Conservation (phyloP, 768 basidiomycete species). For the Wakefieldia striispora region DNA sequence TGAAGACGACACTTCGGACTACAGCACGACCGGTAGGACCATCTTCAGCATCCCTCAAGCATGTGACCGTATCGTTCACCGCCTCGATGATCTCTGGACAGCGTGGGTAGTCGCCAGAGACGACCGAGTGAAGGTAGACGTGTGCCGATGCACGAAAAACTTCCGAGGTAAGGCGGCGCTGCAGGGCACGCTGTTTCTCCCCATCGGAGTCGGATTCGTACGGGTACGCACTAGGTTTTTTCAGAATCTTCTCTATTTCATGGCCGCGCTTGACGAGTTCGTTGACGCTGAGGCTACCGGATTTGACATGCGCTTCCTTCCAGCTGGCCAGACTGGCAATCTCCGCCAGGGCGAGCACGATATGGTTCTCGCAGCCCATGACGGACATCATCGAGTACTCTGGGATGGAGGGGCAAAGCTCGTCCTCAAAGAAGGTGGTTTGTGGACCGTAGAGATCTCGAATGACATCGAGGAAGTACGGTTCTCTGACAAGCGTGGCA, state of each 20-base stretch:
- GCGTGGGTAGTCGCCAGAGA: slow-evolving; percentile 69
- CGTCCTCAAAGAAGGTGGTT: slow-evolving; percentile 25
- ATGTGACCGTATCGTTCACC: slow-evolving; percentile 52
- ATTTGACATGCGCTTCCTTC: slow-evolving; percentile 47
- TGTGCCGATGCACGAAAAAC: slow-evolving; percentile 74
- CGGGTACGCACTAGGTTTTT: slow-evolving; percentile 13
- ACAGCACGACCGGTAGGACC: slow-evolving; percentile 48
- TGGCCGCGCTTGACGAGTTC: slow-evolving; percentile 55
- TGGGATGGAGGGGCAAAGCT: slow-evolving; percentile 37
- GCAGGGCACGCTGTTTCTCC: slow-evolving; percentile 26
- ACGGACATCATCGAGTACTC: slow-evolving; percentile 73
- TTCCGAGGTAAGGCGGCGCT: slow-evolving; percentile 47
- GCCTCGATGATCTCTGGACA: slow-evolving; percentile 59
- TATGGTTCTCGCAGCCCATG: slow-evolving; percentile 82
- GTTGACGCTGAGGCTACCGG: slow-evolving; percentile 54
- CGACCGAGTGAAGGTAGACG: slow-evolving; percentile 73
- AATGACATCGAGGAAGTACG: slow-evolving; percentile 57
- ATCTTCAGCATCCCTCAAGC: slow-evolving; percentile 40
- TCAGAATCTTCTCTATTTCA: slow-evolving; percentile 46
- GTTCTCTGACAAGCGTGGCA: slow-evolving; percentile 59
- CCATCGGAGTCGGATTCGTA: background rate
- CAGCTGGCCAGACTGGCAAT: slow-evolving; percentile 62
- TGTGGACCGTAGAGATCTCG: slow-evolving; percentile 47
- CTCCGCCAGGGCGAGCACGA: slow-evolving; percentile 78
- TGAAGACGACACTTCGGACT: slow-evolving; percentile 76